Evolutionary conservation across 106 monocot genomes (phyloP).

Genomic region (Allium cepa): DNA sequence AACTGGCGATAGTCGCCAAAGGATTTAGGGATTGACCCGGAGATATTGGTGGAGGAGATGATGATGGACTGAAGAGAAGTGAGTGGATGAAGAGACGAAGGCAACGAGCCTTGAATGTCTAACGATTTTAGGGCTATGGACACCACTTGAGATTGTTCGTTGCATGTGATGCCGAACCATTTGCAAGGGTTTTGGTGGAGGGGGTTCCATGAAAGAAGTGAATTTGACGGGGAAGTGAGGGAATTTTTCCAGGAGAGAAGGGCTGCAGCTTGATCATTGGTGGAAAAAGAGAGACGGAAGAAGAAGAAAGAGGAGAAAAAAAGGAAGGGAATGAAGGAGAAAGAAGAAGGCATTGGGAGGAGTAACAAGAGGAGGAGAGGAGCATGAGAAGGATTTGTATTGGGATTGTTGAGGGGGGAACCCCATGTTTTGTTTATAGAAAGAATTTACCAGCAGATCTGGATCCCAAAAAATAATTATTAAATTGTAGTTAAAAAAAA

Average conservation of each 20-base stretch:
- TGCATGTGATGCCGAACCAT: constrained; percentile 77
- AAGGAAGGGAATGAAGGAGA: constrained; percentile 11
- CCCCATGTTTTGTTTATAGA: constrained; percentile 91
- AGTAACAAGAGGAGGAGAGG: not conserved
- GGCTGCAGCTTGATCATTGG: constrained; percentile 67
- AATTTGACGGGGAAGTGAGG: constrained; percentile 27
- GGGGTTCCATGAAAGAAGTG: constrained; percentile 56
- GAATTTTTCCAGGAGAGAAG: constrained; percentile 77
- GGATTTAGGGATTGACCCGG: constrained; percentile 62
- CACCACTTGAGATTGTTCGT: constrained; percentile 31
- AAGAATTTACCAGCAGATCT: constrained; percentile 61
- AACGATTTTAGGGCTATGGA: constrained; percentile 34
- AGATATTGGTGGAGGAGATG: constrained; percentile 73
- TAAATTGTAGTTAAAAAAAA: too few species aligned
- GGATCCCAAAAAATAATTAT: constrained; percentile 33
- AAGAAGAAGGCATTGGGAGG: constrained; percentile 12
- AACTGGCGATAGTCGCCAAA: constrained; percentile 43
- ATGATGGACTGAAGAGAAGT: constrained; percentile 44
- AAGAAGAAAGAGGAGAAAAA: constrained; percentile 10
- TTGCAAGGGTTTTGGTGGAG: constrained; percentile 56
- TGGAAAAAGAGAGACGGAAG: constrained; percentile 19
- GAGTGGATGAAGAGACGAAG: constrained; percentile 50
- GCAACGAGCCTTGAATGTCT: constrained; percentile 56
- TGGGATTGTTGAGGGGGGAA: constrained; percentile 74
- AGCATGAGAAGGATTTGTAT: constrained; percentile 26